Evolutionary conservation across 192 early-diverging fungal species (phyloP), one percentile per base, ranked within the genome.

Genomic region (Pilaira anomala): DNA sequence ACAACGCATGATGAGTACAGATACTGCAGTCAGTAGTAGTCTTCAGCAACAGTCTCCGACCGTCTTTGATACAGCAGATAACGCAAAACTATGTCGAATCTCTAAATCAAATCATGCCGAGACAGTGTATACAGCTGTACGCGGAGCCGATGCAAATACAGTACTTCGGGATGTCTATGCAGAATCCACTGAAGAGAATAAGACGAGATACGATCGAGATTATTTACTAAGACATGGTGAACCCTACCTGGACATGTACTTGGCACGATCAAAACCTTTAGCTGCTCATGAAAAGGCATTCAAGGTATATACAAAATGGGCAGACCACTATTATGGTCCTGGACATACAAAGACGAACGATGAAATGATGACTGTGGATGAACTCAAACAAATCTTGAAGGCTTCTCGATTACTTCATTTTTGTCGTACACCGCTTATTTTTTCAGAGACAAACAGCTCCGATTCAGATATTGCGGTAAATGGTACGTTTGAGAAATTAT

Each of bases 341-440:
- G 56, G 40, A 5, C 56, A 58, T 24, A 41, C 56, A 0, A 19
- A 21, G 6, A 41, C 56, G 13, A 24, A 60, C 3, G 62, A 63
- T 14, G 81, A 83, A 41, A 72, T 71, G 48, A 82, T 85, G 71
- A 63, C 72, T 14, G 73, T 65, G 3, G 66, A 68, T 13, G 81
- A 85, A 60, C 62, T 83, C 40, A 72, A 72, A 2, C 73, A 78
- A 18, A 79, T 85, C 62, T 49, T 85, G 36, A 77, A 79, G 25
- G 78, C 80, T 0, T 80, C 83, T 12, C 63, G 80, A 50, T 51
- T 85, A n/a, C 66, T 85, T 22, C 83, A 85, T 63, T 85, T 85
- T 44, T 82, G 83, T 65, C 69, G 83, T 18, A 85, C 83, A 6
- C 80, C 80, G 19, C 40, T 82, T 3, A 48, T 80, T 9, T 80